phyloP scores from a whole-genome alignment of 805 yeast genomes.

The Suhomyces xylopsoci region DNA sequence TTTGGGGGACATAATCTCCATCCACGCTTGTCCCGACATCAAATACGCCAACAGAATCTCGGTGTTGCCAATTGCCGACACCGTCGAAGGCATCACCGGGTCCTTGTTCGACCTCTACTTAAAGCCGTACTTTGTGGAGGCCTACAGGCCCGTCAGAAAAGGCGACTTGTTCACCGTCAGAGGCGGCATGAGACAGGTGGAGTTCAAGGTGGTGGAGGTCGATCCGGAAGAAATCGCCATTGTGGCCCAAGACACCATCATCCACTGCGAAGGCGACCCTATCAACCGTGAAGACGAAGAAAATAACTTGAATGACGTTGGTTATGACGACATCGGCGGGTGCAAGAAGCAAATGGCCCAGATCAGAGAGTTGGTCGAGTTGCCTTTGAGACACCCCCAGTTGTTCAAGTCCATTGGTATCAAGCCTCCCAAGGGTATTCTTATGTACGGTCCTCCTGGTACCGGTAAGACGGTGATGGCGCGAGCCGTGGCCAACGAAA shows the following conservation, averaged over 20 bases:
- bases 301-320: constrained; percentile 92
- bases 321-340: constrained; percentile 98
- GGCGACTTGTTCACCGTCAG: constrained; percentile 95
- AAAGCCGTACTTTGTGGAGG: constrained; percentile 98
- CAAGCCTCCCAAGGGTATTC: constrained; percentile 97
- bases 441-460: constrained; percentile 99
- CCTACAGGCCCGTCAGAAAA: constrained; percentile 96
- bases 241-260: constrained; percentile 96
- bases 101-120: constrained; percentile 92
- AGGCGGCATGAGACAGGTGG: constrained; percentile 99
- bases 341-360: constrained; percentile 99
- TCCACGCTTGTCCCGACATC: constrained; percentile 97
- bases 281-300: constrained; percentile 98
- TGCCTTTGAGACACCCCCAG: constrained; percentile 98
- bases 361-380: constrained; percentile 96
- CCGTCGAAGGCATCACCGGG: constrained; percentile 97
- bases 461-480: constrained; percentile 99
- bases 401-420: constrained; percentile 97
- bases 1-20: constrained; percentile 85
- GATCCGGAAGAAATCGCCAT: constrained; percentile 97
- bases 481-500: constrained; percentile 99
- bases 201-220: constrained; percentile 96
- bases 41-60: constrained; percentile 94
- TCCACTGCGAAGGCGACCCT: constrained; percentile 99
- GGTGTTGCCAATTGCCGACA: constrained; percentile 94